These are phyloP conservation scores for Pyracantha coccinea DNA, from an alignment of 331 rosid genomes.

Conservation along the genomic window DNA sequence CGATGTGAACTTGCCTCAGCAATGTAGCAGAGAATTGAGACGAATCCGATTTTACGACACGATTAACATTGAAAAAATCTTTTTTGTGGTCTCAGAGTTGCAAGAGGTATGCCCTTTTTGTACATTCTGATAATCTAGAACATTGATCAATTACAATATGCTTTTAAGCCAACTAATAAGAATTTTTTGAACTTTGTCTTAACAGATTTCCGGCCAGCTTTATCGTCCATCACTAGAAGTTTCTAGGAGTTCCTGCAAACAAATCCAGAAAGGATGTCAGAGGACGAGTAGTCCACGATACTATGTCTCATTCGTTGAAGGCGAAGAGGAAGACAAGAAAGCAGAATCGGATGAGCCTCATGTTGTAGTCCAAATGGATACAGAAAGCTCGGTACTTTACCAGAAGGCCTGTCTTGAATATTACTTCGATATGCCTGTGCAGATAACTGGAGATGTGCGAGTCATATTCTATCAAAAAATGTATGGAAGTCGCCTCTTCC, in stretches of 20 bases:
- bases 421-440: slow-evolving; percentile 65
- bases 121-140: background rate
- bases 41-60: slow-evolving; percentile 79
- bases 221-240: slow-evolving; percentile 68
- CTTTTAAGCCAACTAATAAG: background rate
- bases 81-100: slow-evolving; percentile 68
- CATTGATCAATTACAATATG: background rate
- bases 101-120: slow-evolving; percentile 42
- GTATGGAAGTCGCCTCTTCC: slow-evolving; percentile 90
- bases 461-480: slow-evolving; percentile 76
- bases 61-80: slow-evolving; percentile 47
- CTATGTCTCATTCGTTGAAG: slow-evolving; percentile 46
- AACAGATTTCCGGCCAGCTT: slow-evolving; percentile 50
- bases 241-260: slow-evolving; percentile 53
- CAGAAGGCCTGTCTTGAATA: slow-evolving; percentile 75
- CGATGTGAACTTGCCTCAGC: slow-evolving; percentile 46
- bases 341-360: slow-evolving; percentile 42
- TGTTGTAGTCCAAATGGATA: slow-evolving; percentile 85
- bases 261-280: slow-evolving; percentile 60
- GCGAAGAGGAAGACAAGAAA: slow-evolving; percentile 35
- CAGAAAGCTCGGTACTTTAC: slow-evolving; percentile 65
- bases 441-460: slow-evolving; percentile 78
- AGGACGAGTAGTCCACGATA: slow-evolving; percentile 61
- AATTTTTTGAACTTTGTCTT: background rate
- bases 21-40: slow-evolving; percentile 66